Evolutionary conservation across 2,329 filamentous ascomycete genomes (phyloP).

Genomic region (Botrytis byssoidea): DNA sequence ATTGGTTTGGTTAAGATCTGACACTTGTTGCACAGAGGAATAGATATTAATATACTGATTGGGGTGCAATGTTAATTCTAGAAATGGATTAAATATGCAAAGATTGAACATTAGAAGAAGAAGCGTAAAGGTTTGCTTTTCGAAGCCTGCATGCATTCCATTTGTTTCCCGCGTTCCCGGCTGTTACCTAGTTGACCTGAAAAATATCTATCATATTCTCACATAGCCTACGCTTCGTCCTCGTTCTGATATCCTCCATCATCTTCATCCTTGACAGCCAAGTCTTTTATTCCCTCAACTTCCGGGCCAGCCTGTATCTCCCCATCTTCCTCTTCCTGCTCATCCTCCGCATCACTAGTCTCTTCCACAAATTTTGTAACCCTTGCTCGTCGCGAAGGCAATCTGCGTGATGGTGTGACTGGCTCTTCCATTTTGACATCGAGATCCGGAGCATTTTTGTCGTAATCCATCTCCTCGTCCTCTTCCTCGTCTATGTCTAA

Average conservation of each 20-base stretch:
- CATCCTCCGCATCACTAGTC: conserved; percentile 2
- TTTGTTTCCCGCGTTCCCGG: background rate
- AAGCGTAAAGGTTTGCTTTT: background rate
- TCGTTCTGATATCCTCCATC: background rate
- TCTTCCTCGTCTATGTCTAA: background rate
- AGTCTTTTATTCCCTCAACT: background rate
- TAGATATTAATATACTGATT: background rate
- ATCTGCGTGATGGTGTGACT: background rate
- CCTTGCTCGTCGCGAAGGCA: background rate
- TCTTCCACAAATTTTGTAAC: background rate
- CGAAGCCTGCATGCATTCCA: background rate
- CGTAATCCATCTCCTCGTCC: background rate
- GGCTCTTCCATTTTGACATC: background rate
- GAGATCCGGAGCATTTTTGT: background rate
- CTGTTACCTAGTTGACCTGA: background rate
- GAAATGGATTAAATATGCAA: background rate
- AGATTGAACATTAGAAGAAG: background rate
- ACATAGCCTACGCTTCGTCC: background rate
- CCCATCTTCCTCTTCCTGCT: background rate
- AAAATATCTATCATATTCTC: background rate
- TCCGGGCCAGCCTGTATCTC: background rate
- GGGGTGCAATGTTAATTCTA: background rate
- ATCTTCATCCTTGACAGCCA: background rate
- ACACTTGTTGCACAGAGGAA: background rate
- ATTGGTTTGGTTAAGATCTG: background rate